Percentiles rank a stretch among this genome's conserved stretches.
These are phyloP conservation scores for Mimosa pudica DNA, from an alignment of 306 rosid species.

Conservation along the genomic window DNA sequence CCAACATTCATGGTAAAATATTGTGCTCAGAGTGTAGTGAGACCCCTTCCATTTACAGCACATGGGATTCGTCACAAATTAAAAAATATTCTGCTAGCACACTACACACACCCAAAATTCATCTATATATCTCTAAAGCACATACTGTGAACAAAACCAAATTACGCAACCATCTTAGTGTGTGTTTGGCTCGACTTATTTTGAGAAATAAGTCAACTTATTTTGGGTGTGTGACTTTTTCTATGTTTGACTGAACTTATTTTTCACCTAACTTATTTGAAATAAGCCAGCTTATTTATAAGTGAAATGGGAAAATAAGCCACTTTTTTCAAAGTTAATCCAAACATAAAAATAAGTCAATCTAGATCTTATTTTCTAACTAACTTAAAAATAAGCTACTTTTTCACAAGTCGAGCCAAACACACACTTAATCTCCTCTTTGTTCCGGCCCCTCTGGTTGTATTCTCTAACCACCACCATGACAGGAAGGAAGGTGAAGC, in stretches of 20 bases:
- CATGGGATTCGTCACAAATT: neutral
- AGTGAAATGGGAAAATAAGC: too few relatives aligned
- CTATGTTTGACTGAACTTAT: too few relatives aligned
- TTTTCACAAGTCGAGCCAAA: too few relatives aligned
- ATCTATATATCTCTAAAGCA: conserved; percentile 15
- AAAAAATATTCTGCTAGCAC: neutral
- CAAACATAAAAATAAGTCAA: too few relatives aligned
- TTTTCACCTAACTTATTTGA: too few relatives aligned
- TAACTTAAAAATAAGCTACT: too few relatives aligned
- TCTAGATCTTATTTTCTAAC: too few relatives aligned
- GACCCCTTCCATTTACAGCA: neutral
- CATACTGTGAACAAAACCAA: neutral
- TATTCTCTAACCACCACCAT: neutral
- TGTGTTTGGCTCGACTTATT: too few relatives aligned
- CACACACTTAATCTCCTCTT: neutral
- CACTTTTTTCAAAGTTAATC: too few relatives aligned
- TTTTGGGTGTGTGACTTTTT: too few relatives aligned
- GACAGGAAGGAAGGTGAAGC: conserved; percentile 36
- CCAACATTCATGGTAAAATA: neutral
- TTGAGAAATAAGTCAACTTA: too few relatives aligned
- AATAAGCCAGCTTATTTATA: too few relatives aligned
- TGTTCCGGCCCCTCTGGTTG: neutral
- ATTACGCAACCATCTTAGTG: neutral
- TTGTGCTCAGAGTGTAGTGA: neutral
- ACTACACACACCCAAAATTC: neutral